These are phyloP conservation scores for Tillandsia leiboldiana DNA, from an alignment of 176 grass and related monocot species.

Conservation along the genomic window DNA sequence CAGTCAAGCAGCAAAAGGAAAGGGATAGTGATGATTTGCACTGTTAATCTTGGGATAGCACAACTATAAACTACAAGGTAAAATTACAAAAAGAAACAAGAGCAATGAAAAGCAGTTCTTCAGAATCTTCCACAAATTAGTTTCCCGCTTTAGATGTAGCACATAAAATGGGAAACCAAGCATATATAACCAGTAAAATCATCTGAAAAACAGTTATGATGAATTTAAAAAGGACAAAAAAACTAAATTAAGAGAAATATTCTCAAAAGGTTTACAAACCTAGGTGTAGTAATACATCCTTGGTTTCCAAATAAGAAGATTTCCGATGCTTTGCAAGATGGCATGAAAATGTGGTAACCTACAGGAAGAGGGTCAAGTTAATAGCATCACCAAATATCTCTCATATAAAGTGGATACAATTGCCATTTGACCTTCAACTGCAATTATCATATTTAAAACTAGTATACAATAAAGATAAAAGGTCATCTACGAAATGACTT, in stretches of 20 bases:
- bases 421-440: neutral
- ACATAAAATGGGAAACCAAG: neutral
- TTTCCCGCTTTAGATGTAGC: neutral
- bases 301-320: conserved; percentile 72
- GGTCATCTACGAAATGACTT: conserved; percentile 2
- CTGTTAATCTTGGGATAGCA: neutral
- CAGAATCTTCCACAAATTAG: neutral
- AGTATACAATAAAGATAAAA: neutral
- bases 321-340: conserved; percentile 87
- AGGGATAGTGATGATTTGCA: neutral
- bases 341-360: conserved; percentile 85
- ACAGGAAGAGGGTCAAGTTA: conserved; percentile 17
- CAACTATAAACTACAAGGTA: neutral
- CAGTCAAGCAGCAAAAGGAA: conserved; percentile 2
- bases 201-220: neutral
- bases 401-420: neutral
- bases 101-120: neutral
- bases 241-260: neutral
- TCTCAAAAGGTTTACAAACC: conserved; percentile 27
- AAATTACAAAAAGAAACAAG: neutral
- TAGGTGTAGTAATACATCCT: conserved; percentile 85
- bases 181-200: neutral
- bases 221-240: neutral
- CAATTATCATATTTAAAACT: conserved; percentile 11
- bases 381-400: conserved; percentile 12